phyloP scores from a whole-genome alignment of 495 filamentous ascomycete genomes.

The Penicillium lagena region DNA sequence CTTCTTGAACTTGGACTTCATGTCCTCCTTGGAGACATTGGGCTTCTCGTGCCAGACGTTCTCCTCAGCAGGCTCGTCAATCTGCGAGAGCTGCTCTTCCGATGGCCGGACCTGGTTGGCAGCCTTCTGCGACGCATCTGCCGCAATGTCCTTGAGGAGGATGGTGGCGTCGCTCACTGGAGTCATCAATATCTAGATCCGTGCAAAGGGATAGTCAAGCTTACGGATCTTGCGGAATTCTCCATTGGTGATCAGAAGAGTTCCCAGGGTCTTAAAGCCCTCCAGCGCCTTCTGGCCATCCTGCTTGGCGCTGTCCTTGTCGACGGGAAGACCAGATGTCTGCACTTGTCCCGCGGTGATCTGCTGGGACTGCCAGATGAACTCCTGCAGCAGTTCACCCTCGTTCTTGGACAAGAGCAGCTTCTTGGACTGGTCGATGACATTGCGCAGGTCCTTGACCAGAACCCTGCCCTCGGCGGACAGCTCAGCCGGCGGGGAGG shows the following conservation, averaged over 20 bases:
- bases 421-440: constrained; percentile 82
- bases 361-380: constrained; percentile 86
- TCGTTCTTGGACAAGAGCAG: constrained; percentile 93
- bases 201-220: constrained; percentile 21
- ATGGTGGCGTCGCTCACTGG: constrained; percentile 80
- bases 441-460: constrained; percentile 68
- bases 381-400: constrained; percentile 89
- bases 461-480: constrained; percentile 75
- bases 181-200: too few relatives aligned
- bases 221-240: constrained; percentile 91
- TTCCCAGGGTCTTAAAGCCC: constrained; percentile 84
- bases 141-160: constrained; percentile 80
- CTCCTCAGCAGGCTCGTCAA: constrained; percentile 79
- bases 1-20: constrained; percentile 63
- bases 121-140: constrained; percentile 81
- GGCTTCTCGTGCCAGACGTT: constrained; percentile 93
- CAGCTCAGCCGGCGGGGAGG: constrained; percentile 68
- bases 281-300: constrained; percentile 76
- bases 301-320: constrained; percentile 68
- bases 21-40: constrained; percentile 60
- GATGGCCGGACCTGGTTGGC: constrained; percentile 71
- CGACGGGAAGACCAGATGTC: constrained; percentile 58
- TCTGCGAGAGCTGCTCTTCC: constrained; percentile 67
- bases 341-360: constrained; percentile 53
- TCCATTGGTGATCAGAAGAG: constrained; percentile 87